Percentiles rank a stretch among this genome's conserved stretches.
Evolutionary conservation across 164 flowering plant species (phyloP).

Genomic region (Chloranthus sessilifolius): DNA sequence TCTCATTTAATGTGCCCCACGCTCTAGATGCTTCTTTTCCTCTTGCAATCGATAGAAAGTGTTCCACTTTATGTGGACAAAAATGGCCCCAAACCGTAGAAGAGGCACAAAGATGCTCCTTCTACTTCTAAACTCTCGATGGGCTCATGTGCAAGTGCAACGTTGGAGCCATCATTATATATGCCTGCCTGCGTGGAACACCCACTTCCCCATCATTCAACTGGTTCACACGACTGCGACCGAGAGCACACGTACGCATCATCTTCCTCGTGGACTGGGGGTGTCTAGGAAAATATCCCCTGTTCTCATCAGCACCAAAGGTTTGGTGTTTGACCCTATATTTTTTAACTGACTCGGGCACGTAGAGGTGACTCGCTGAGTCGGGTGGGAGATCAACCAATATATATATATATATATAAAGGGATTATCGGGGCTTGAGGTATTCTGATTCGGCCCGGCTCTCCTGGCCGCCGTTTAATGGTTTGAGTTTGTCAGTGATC

Average conservation of each 20-base stretch:
- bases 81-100: slow-evolving; percentile 29
- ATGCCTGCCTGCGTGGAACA: slow-evolving; percentile 23
- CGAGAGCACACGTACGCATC: neutral
- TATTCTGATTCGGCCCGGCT: too few relatives aligned
- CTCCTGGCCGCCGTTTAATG: too few relatives aligned
- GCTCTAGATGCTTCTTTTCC: slow-evolving; percentile 11
- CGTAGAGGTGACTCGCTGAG: too few relatives aligned
- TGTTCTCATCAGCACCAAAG: too few relatives aligned
- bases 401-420: too few relatives aligned
- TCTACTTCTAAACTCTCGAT: slow-evolving; percentile 1
- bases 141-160: slow-evolving; percentile 27
- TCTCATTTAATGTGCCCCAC: slow-evolving; percentile 12
- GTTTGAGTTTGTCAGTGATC: too few relatives aligned
- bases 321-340: too few relatives aligned
- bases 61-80: slow-evolving; percentile 42
- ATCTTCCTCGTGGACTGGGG: too few relatives aligned
- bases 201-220: slow-evolving; percentile 28
- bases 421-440: too few relatives aligned
- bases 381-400: too few relatives aligned
- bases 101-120: slow-evolving; percentile 13
- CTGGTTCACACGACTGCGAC: slow-evolving; percentile 16
- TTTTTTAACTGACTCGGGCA: too few relatives aligned
- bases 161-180: slow-evolving; percentile 46
- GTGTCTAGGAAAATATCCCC: too few relatives aligned
- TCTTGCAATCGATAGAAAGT: slow-evolving; percentile 19